Conservation (phyloP, 2,329 filamentous ascomycete species). For the Nemania sp. region DNA sequence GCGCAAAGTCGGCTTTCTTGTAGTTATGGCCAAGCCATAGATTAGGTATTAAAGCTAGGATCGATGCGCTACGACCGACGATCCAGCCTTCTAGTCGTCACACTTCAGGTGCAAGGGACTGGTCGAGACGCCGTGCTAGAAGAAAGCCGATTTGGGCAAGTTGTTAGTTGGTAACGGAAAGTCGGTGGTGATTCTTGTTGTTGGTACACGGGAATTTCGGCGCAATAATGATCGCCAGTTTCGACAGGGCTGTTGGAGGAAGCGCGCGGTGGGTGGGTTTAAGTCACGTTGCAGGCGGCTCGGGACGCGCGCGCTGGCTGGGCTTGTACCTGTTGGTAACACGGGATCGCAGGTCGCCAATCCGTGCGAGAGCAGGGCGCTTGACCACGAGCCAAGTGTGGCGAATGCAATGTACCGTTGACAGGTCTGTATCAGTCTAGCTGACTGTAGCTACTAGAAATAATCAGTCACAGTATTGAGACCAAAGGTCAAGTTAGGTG, state of each 20-base stretch:
- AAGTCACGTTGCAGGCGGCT: conserved; percentile 36
- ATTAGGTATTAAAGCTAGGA: conserved; percentile 10
- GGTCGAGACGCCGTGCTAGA: not conserved
- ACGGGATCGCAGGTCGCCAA: conserved; percentile 22
- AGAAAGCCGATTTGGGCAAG: conserved; percentile 7
- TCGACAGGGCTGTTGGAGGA: conserved; percentile 49
- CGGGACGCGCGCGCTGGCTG: conserved; percentile 24
- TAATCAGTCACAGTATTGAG: not conserved
- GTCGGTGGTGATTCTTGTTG: conserved; percentile 13
- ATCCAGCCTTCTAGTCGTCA: not conserved
- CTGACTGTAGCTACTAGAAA: not conserved
- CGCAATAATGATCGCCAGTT: conserved; percentile 56
- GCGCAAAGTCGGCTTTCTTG: conserved; percentile 14
- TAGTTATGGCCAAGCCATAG: conserved; percentile 32
- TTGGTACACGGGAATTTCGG: conserved; percentile 51
- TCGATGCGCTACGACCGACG: conserved; percentile 4
- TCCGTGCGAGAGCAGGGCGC: conserved; percentile 17
- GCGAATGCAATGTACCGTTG: not conserved
- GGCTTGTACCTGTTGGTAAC: conserved; percentile 14
- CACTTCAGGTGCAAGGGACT: not conserved
- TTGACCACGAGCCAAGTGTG: conserved; percentile 2
- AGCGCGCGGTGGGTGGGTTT: conserved; percentile 37
- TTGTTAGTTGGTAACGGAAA: conserved; percentile 26
- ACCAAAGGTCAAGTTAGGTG: not conserved
- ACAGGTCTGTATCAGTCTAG: not conserved